Evolutionary conservation across 2,329 filamentous ascomycete genomes (phyloP).

Genomic region (Phialophora expanda): DNA sequence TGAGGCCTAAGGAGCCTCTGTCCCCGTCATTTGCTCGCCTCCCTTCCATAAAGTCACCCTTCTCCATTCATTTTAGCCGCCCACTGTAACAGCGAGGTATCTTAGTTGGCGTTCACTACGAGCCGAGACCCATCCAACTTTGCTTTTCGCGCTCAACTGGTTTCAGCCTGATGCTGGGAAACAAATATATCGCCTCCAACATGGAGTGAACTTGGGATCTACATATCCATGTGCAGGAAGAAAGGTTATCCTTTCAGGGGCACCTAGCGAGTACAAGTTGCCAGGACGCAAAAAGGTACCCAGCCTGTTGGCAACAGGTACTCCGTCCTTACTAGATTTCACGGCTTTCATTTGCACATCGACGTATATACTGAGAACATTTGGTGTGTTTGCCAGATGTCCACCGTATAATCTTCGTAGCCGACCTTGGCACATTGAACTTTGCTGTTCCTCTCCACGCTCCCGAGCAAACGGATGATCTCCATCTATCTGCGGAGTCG

Average conservation of each 20-base stretch:
- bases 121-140: constrained; percentile 9
- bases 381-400: not conserved
- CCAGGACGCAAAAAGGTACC: not conserved
- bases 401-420: not conserved
- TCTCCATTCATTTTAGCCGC: constrained; percentile 20
- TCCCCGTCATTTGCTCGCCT: constrained; percentile 2
- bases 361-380: not conserved
- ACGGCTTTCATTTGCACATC: not conserved
- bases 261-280: not conserved
- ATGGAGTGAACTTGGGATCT: not conserved
- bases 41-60: not conserved
- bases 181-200: not conserved
- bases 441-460: not conserved
- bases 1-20: constrained; percentile 3
- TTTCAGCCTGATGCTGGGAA: constrained; percentile 20
- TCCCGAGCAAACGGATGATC: not conserved
- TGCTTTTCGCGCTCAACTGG: constrained; percentile 1
- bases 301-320: not conserved
- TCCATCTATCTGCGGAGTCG: not conserved
- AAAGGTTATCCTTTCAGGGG: not conserved
- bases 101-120: not conserved
- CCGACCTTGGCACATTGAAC: not conserved
- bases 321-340: not conserved
- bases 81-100: constrained; percentile 1
- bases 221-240: not conserved